A percentile compares a stretch with the other conserved stretches of the same genome.
Evolutionary conservation across 345 rosid species (phyloP).

Genomic region (Lenwebbia sp.): DNA sequence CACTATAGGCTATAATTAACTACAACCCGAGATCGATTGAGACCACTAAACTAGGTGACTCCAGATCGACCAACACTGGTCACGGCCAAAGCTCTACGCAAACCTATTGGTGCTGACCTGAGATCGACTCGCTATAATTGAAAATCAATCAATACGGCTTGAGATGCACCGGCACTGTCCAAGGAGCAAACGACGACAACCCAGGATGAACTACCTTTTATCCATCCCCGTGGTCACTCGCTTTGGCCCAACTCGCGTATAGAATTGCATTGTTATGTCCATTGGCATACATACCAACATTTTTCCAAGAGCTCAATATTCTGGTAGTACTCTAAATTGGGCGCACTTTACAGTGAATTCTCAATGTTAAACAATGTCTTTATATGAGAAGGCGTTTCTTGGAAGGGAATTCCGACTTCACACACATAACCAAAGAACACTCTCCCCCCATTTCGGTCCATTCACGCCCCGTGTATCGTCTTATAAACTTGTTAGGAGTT

Average conservation of each 20-base stretch:
- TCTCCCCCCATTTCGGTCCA: neutral
- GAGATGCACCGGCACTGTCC: neutral
- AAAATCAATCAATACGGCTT: neutral
- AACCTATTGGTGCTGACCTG: neutral
- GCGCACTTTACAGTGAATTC: neutral
- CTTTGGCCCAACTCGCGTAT: neutral
- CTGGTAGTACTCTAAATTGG: neutral
- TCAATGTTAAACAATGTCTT: neutral
- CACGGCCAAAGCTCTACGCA: neutral
- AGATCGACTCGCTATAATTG: neutral
- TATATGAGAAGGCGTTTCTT: neutral
- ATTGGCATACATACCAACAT: neutral
- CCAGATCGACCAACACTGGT: neutral
- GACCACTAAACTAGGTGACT: neutral
- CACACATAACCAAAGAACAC: neutral
- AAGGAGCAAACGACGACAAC: neutral
- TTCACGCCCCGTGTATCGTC: fast-evolving
- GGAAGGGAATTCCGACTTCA: neutral
- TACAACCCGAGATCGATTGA: neutral
- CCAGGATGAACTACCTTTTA: neutral
- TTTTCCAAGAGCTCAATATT: neutral
- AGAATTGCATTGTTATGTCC: neutral
- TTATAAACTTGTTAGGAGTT: neutral
- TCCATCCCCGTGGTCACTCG: neutral
- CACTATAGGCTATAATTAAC: neutral